Percentiles rank a stretch among this genome's conserved stretches.
These are phyloP conservation scores for Leucocoprinus sp. DNA, from an alignment of 768 basidiomycete genomes.

Conservation along the genomic window DNA sequence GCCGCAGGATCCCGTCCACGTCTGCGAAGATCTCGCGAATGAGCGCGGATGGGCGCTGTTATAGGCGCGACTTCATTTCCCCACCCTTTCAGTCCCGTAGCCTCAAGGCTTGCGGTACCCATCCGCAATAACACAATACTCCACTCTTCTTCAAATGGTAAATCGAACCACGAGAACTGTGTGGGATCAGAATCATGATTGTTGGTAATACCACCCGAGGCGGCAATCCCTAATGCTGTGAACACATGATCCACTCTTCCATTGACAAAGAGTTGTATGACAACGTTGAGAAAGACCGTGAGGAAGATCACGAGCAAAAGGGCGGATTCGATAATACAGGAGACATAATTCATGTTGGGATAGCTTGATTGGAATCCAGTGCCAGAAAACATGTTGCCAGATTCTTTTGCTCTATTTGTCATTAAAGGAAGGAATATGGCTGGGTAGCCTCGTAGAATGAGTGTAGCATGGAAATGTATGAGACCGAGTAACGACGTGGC, in stretches of 20 bases:
- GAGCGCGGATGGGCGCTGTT: slow-evolving; percentile 13
- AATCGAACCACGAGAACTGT: slow-evolving; percentile 20
- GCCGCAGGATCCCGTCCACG: slow-evolving; percentile 4
- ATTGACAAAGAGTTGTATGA: slow-evolving; percentile 60
- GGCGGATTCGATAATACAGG: slow-evolving; percentile 61
- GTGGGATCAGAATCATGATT: slow-evolving; percentile 8
- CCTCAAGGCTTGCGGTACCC: slow-evolving; percentile 69
- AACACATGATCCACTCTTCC: slow-evolving; percentile 52
- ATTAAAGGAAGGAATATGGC: slow-evolving; percentile 25
- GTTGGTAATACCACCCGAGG: slow-evolving; percentile 5
- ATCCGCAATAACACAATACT: slow-evolving; percentile 61
- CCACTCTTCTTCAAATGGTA: slow-evolving; percentile 67
- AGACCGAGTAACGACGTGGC: slow-evolving; percentile 53
- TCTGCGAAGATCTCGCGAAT: slow-evolving; percentile 3
- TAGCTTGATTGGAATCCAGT: slow-evolving; percentile 28
- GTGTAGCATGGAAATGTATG: slow-evolving; percentile 57
- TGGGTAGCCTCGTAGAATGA: slow-evolving; percentile 18
- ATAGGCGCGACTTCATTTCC: slow-evolving; percentile 67
- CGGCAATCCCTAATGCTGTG: slow-evolving; percentile 38
- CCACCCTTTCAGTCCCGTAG: slow-evolving; percentile 61
- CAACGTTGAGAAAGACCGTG: slow-evolving; percentile 49
- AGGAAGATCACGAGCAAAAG: slow-evolving; percentile 50
- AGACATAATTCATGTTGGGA: slow-evolving; percentile 68
- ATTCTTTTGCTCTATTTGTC: slow-evolving; percentile 7
- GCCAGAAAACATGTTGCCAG: slow-evolving; percentile 10